phyloP scores from a whole-genome alignment of 2,329 filamentous ascomycete species.

The Colletotrichum sp. region DNA sequence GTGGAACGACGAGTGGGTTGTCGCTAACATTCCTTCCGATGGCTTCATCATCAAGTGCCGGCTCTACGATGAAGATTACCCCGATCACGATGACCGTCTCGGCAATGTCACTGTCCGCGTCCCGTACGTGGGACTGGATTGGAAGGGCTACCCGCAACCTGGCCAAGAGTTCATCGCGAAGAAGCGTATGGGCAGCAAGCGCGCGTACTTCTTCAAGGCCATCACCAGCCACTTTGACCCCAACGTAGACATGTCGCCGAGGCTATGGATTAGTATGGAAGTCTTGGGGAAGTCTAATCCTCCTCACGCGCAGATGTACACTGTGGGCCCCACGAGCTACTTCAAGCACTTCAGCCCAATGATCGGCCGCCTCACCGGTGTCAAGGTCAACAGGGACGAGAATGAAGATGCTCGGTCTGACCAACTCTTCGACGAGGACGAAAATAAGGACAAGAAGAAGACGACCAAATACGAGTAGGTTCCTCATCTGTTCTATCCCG shows the following conservation, averaged over 20 bases:
- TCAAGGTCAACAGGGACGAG: slow-evolving; percentile 69
- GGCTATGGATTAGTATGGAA: slow-evolving; percentile 75
- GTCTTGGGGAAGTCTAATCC: slow-evolving; percentile 77
- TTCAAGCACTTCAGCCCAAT: slow-evolving; percentile 88
- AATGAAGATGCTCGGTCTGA: slow-evolving; percentile 44
- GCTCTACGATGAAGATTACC: slow-evolving; percentile 88
- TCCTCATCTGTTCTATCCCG: not conserved
- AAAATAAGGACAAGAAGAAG: slow-evolving; percentile 47
- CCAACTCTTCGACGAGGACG: slow-evolving; percentile 3
- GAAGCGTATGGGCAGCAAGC: slow-evolving; percentile 86
- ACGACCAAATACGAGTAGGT: slow-evolving; percentile 79
- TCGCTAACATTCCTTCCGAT: slow-evolving; percentile 81
- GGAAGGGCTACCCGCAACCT: slow-evolving; percentile 69
- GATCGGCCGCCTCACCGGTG: slow-evolving; percentile 81
- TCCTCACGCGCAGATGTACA: slow-evolving; percentile 75
- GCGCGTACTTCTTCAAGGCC: slow-evolving; percentile 79
- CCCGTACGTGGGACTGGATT: slow-evolving; percentile 63
- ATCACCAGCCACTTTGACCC: slow-evolving; percentile 67
- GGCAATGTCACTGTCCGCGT: slow-evolving; percentile 82
- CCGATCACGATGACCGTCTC: slow-evolving; percentile 84
- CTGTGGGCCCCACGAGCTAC: slow-evolving; percentile 76
- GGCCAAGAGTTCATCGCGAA: slow-evolving; percentile 71
- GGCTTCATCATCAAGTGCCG: slow-evolving; percentile 87
- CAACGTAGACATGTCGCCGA: slow-evolving; percentile 70
- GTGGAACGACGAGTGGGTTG: slow-evolving; percentile 87